Evolutionary conservation across 139 green algal genomes (phyloP).

Genomic region (Diplosphaera chodatii): DNA sequence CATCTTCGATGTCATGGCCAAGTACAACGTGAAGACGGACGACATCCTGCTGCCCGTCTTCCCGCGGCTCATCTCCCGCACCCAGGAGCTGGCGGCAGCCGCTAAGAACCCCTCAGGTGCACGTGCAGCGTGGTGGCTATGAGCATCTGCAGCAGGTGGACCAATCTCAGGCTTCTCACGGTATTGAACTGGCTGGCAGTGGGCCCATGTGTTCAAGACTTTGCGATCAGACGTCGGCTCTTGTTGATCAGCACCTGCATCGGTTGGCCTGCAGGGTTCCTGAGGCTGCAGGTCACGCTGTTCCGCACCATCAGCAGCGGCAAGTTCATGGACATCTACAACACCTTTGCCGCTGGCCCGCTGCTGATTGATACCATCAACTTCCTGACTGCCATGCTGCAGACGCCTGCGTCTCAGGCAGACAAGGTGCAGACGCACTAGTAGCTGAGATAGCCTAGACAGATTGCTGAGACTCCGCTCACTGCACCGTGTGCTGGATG

Average conservation of each 20-base stretch:
- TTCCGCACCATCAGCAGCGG: slow-evolving; percentile 27
- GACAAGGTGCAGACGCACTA: too few species aligned
- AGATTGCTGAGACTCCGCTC: too few species aligned
- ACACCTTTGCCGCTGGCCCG: slow-evolving; percentile 31
- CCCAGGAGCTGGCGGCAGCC: slow-evolving; percentile 16
- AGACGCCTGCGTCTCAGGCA: slow-evolving; percentile 43
- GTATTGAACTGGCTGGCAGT: too few species aligned
- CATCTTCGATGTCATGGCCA: slow-evolving; percentile 42
- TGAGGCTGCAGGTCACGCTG: slow-evolving; percentile 50
- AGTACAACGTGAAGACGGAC: slow-evolving; percentile 13
- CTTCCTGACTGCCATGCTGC: slow-evolving; percentile 53
- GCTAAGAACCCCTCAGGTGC: not conserved
- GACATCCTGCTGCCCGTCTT: slow-evolving; percentile 46
- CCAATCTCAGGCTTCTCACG: too few species aligned
- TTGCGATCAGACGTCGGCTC: too few species aligned
- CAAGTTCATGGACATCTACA: slow-evolving; percentile 32
- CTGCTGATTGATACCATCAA: slow-evolving; percentile 41
- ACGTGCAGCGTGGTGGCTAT: too few species aligned
- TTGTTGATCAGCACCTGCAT: too few species aligned
- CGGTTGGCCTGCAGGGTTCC: slow-evolving; percentile 50
- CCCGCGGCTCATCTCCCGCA: slow-evolving; percentile 26
- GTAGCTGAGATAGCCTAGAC: too few species aligned
- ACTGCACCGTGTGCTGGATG: too few species aligned
- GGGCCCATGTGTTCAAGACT: too few species aligned
- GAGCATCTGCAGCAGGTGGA: too few species aligned